Conservation (phyloP, 2,329 filamentous ascomycete species). For the Colletotrichum truncatum region DNA sequence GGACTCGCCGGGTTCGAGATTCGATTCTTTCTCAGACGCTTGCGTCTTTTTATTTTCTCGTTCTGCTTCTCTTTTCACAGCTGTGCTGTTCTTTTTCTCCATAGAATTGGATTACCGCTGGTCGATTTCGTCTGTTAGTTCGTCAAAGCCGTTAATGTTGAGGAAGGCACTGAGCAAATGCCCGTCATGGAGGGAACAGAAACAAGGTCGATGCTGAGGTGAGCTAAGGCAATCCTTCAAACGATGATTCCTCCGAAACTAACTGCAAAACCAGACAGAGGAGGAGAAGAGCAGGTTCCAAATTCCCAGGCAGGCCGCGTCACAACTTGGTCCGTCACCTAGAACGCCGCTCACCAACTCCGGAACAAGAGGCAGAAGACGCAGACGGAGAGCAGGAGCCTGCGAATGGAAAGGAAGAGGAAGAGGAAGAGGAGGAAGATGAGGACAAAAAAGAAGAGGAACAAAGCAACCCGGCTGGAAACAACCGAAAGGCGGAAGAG, state of each 20-base stretch:
- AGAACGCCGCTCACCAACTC: background rate
- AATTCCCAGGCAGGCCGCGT: conserved; percentile 20
- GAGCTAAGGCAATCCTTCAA: background rate
- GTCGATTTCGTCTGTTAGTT: background rate
- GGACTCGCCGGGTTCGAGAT: background rate
- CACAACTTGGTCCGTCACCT: conserved; percentile 10
- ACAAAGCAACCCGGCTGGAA: background rate
- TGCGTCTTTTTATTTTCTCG: background rate
- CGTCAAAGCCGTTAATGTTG: background rate
- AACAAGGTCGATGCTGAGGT: conserved; percentile 19
- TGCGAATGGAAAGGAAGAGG: background rate
- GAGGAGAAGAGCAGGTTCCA: conserved; percentile 9
- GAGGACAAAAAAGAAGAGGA: background rate
- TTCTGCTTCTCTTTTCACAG: background rate
- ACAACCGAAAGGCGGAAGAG: background rate
- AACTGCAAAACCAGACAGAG: background rate
- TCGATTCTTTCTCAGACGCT: conserved; percentile 7
- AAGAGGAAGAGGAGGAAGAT: background rate
- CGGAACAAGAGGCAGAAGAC: background rate
- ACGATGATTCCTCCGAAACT: background rate
- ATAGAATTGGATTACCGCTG: background rate
- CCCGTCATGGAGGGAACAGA: conserved; percentile 15
- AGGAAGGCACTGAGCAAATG: background rate
- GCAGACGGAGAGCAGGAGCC: conserved; percentile 15
- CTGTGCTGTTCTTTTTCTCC: conserved; percentile 15